Evolutionary conservation across 495 filamentous ascomycete species (phyloP).

Genomic region (Hamigera avellanea): DNA sequence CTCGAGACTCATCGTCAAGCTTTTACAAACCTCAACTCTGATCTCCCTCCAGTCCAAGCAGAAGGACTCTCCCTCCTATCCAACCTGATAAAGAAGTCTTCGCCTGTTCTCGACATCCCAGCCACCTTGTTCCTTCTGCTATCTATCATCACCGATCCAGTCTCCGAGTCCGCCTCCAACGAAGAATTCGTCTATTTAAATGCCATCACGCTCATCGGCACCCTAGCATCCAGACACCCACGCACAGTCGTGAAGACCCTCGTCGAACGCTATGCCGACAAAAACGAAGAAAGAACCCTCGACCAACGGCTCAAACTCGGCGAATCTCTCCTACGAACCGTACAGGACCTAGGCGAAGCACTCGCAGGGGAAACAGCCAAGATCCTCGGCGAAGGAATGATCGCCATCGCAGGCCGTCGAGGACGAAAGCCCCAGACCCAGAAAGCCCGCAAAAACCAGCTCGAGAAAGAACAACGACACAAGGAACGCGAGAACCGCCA

Average conservation of each 20-base stretch:
- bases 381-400: constrained; percentile 46
- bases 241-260: constrained; percentile 53
- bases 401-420: constrained; percentile 56
- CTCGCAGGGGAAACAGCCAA: constrained; percentile 46
- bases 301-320: constrained; percentile 63
- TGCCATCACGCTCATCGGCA: constrained; percentile 54
- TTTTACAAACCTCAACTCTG: constrained; percentile 62
- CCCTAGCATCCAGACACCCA: constrained; percentile 54
- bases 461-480: constrained; percentile 32
- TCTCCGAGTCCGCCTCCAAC: constrained; percentile 19
- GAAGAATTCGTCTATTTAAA: constrained; percentile 71
- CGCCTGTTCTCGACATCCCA: constrained; percentile 58
- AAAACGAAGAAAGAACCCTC: constrained; percentile 41
- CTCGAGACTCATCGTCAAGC: constrained; percentile 60
- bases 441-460: constrained; percentile 36
- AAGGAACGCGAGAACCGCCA: constrained; percentile 32
- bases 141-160: constrained; percentile 47
- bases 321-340: constrained; percentile 57
- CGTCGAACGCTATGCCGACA: constrained; percentile 58
- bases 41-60: constrained; percentile 63
- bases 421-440: constrained; percentile 43
- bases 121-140: constrained; percentile 55
- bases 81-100: constrained; percentile 46
- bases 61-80: constrained; percentile 67
- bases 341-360: constrained; percentile 52